Percentiles rank a stretch among this genome's conserved stretches.
Evolutionary conservation across 2,329 filamentous ascomycete species (phyloP).

Genomic region (Xylaria sp.): DNA sequence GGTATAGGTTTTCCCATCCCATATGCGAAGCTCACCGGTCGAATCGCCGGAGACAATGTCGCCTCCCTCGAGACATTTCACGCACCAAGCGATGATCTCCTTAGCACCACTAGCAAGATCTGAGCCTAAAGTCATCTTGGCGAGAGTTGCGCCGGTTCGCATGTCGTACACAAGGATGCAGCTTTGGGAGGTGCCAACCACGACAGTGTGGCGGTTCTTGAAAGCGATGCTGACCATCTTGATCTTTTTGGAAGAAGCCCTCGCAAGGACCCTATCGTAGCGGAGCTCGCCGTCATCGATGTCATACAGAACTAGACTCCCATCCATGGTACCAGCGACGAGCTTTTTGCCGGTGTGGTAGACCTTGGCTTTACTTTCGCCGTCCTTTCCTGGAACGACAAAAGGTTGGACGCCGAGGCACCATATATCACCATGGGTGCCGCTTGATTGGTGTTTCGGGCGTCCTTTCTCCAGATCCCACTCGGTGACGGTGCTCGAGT

Average conservation of each 20-base stretch:
- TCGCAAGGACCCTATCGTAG: conserved; percentile 76
- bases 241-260: conserved; percentile 81
- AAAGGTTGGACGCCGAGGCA: conserved; percentile 86
- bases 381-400: conserved; percentile 34
- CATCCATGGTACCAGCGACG: conserved; percentile 88
- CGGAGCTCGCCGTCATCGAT: conserved; percentile 83
- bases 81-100: conserved; percentile 90
- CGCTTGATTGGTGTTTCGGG: conserved; percentile 81
- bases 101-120: conserved; percentile 78
- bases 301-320: conserved; percentile 84
- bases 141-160: conserved; percentile 74
- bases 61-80: conserved; percentile 84
- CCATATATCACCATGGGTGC: conserved; percentile 96
- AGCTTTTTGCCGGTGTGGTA: conserved; percentile 62
- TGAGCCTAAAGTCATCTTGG: conserved; percentile 84
- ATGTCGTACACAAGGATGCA: conserved; percentile 90
- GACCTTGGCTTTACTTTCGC: conserved; percentile 34
- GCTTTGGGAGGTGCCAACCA: conserved; percentile 95
- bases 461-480: conserved; percentile 86
- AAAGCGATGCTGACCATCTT: conserved; percentile 92
- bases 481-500: conserved; percentile 89
- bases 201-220: conserved; percentile 79
- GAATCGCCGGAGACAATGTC: conserved; percentile 96
- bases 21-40: conserved; percentile 89
- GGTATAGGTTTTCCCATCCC: conserved; percentile 91